Evolutionary conservation across 1,139 yeast genomes (phyloP).

Genomic region (Candida labiduridarum): DNA sequence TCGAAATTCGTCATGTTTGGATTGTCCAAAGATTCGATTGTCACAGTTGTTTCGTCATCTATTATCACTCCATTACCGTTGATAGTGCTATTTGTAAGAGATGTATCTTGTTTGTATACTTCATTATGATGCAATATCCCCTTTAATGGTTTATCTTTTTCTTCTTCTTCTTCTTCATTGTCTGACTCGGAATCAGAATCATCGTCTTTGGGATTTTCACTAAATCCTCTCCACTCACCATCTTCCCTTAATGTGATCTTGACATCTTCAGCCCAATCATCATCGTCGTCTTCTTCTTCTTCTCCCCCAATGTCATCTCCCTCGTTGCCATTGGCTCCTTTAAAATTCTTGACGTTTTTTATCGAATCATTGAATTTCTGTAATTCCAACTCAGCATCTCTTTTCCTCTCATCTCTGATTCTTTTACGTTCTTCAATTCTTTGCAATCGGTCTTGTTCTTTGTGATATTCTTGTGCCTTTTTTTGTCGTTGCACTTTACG

Average conservation of each 20-base stretch:
- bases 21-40: conserved; percentile 57
- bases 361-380: not conserved
- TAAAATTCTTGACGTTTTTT: conserved; percentile 2
- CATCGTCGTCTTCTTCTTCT: conserved; percentile 21
- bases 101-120: conserved; percentile 44
- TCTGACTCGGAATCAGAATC: conserved; percentile 14
- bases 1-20: conserved; percentile 39
- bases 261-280: conserved; percentile 16
- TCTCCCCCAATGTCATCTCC: conserved; percentile 37
- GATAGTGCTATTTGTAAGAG: conserved; percentile 50
- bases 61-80: conserved; percentile 55
- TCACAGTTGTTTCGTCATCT: conserved; percentile 40
- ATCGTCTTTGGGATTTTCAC: conserved; percentile 15
- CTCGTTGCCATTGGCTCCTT: not conserved
- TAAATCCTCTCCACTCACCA: conserved; percentile 15
- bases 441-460: conserved; percentile 75
- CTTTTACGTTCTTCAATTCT: conserved; percentile 76
- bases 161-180: conserved; percentile 13
- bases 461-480: conserved; percentile 72
- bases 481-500: conserved; percentile 87
- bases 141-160: conserved; percentile 20
- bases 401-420: conserved; percentile 68
- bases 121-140: conserved; percentile 48
- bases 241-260: conserved; percentile 12
- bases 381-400: conserved; percentile 29